Percentiles rank a stretch among this genome's conserved stretches.
Conservation (phyloP, 345 rosid genomes). For the Luvunga scandens region DNA sequence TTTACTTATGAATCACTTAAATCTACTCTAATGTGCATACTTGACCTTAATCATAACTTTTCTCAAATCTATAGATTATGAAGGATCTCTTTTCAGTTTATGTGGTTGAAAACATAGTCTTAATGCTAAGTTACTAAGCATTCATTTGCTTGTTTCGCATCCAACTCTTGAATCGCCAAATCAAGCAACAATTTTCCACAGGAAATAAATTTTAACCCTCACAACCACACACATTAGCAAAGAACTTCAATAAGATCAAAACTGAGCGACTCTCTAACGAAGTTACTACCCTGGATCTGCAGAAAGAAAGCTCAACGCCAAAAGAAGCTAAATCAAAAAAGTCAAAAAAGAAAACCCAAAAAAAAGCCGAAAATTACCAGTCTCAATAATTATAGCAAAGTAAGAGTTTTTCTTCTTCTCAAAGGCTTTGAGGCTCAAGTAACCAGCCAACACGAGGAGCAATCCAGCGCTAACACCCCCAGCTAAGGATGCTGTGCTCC, state of each 20-base stretch:
- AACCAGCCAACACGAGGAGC: slow-evolving; percentile 79
- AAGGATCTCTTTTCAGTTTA: background rate
- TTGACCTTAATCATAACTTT: background rate
- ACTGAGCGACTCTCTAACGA: background rate
- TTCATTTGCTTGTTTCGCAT: background rate
- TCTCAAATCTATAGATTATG: background rate
- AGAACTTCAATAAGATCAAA: background rate
- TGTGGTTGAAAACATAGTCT: background rate
- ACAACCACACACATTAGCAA: background rate
- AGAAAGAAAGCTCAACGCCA: background rate
- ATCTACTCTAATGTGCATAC: background rate
- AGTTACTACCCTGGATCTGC: background rate
- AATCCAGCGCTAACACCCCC: slow-evolving; percentile 85
- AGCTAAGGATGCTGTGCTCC: slow-evolving; percentile 72
- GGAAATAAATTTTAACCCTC: background rate
- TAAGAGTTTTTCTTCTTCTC: slow-evolving; percentile 65
- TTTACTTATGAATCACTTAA: too few relatives aligned
- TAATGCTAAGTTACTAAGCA: background rate
- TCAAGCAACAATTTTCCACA: background rate
- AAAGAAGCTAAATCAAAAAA: too few relatives aligned
- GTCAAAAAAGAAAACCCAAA: background rate
- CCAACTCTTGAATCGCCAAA: background rate
- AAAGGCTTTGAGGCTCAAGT: slow-evolving; percentile 79
- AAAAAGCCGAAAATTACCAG: slow-evolving; percentile 38
- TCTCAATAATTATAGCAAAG: slow-evolving; percentile 63